phyloP scores from a whole-genome alignment of 495 filamentous ascomycete genomes.

The Talaromyces proteolyticus region DNA sequence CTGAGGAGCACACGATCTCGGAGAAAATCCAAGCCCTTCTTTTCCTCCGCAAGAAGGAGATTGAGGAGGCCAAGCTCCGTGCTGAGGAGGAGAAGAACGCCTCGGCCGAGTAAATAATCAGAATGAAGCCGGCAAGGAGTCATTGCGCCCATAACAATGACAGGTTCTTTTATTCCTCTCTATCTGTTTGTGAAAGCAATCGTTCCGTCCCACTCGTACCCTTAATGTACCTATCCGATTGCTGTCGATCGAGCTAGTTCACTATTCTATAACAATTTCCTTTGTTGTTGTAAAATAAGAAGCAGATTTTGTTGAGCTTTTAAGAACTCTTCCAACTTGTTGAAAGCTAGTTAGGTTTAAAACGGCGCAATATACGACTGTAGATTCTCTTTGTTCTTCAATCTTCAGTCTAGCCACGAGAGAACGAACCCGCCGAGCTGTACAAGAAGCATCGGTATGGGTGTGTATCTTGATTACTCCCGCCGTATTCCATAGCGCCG shows the following conservation, averaged over 20 bases:
- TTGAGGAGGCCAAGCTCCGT: slow-evolving; percentile 52
- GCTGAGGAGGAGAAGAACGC: slow-evolving; percentile 33
- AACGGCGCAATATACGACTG: too few species aligned
- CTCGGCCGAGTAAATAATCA: slow-evolving; percentile 27
- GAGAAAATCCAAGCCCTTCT: slow-evolving; percentile 61
- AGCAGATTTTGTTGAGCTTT: not conserved
- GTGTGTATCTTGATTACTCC: too few species aligned
- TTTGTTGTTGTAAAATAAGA: not conserved
- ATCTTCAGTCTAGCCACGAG: too few species aligned
- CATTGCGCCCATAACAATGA: not conserved
- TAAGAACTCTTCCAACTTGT: too few species aligned
- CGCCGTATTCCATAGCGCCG: too few species aligned
- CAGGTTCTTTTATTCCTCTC: not conserved
- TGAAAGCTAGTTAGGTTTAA: too few species aligned
- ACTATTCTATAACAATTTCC: not conserved
- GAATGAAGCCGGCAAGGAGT: not conserved
- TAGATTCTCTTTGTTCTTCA: too few species aligned
- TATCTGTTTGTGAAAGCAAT: not conserved
- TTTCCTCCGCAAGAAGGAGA: slow-evolving; percentile 52
- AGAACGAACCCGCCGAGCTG: too few species aligned
- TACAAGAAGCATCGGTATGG: too few species aligned
- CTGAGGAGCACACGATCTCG: slow-evolving; percentile 38
- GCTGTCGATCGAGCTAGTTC: not conserved
- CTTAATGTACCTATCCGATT: not conserved
- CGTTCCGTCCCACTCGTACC: not conserved